Percentiles rank a stretch among this genome's conserved stretches.
These are phyloP conservation scores for Aureobasidium sp. DNA, from an alignment of 2,329 filamentous ascomycete species.

Conservation along the genomic window DNA sequence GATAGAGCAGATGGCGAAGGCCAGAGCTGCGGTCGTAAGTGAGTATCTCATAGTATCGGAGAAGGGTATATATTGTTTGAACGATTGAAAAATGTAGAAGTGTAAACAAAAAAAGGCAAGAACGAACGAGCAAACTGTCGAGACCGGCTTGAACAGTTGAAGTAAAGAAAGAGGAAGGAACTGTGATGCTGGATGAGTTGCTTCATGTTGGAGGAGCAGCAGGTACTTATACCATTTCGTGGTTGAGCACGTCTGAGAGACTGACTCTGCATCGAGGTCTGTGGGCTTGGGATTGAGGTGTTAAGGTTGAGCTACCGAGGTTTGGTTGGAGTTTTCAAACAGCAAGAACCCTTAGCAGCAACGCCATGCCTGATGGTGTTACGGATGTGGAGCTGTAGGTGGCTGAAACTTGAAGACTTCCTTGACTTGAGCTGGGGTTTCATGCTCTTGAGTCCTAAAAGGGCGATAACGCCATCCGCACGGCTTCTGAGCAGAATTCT, in stretches of 20 bases:
- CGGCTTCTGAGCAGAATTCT: neutral
- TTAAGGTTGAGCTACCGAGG: neutral
- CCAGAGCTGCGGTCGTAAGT: constrained; percentile 23
- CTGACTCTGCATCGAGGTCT: neutral
- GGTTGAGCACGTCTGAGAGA: neutral
- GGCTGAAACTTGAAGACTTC: constrained; percentile 2
- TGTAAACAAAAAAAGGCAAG: neutral
- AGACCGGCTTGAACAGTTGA: constrained; percentile 12
- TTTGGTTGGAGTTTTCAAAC: neutral
- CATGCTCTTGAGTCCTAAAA: neutral
- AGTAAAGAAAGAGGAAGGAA: neutral
- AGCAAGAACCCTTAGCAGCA: neutral
- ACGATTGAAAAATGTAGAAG: neutral
- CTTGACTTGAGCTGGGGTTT: neutral
- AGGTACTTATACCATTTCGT: constrained; percentile 7
- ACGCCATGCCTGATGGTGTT: neutral
- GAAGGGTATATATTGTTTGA: neutral
- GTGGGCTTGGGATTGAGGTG: neutral
- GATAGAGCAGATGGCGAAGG: constrained; percentile 22
- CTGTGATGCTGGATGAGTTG: constrained; percentile 5
- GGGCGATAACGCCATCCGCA: constrained; percentile 2
- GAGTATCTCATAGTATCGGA: constrained; percentile 25
- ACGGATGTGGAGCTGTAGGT: neutral
- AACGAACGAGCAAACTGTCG: constrained; percentile 8
- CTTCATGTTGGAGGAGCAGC: neutral